These are phyloP conservation scores for Lactarius evosmus DNA, from an alignment of 768 basidiomycete species.

Conservation along the genomic window DNA sequence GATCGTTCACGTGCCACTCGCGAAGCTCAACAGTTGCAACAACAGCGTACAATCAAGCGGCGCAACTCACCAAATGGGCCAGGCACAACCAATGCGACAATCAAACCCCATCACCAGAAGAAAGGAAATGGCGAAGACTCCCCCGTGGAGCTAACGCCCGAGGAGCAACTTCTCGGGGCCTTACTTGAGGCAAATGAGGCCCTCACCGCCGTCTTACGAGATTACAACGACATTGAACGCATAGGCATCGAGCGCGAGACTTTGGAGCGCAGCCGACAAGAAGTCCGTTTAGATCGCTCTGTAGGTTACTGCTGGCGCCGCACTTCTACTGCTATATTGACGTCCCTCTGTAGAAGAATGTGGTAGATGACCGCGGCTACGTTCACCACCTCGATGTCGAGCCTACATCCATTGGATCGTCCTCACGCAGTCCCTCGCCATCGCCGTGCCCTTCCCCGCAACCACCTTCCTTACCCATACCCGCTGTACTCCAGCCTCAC, in stretches of 20 bases:
- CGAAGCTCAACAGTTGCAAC: constrained; percentile 21
- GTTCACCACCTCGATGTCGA: constrained; percentile 34
- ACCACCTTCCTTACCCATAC: constrained; percentile 34
- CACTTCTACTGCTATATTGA: constrained; percentile 3
- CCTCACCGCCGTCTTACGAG: constrained; percentile 60
- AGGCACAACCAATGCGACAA: not conserved
- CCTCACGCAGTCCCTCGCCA: constrained; percentile 46
- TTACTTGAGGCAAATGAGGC: constrained; percentile 73
- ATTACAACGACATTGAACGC: constrained; percentile 75
- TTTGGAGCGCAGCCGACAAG: constrained; percentile 67
- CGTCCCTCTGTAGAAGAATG: constrained; percentile 35
- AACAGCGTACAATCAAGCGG: constrained; percentile 17
- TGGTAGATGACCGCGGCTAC: constrained; percentile 37
- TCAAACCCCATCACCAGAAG: constrained; percentile 10
- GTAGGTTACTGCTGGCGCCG: constrained; percentile 41
- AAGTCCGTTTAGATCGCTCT: constrained; percentile 60
- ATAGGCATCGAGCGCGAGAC: constrained; percentile 58
- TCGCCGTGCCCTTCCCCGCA: constrained; percentile 42
- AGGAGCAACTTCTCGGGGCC: constrained; percentile 71
- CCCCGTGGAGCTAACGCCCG: constrained; percentile 52
- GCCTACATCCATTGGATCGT: constrained; percentile 33
- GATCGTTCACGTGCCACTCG: constrained; percentile 54
- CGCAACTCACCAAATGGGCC: constrained; percentile 18
- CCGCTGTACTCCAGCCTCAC: constrained; percentile 32
- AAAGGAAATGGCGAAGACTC: constrained; percentile 26